Evolutionary conservation across 257 asterid species (phyloP).

Genomic region (Linaria vulgaris): DNA sequence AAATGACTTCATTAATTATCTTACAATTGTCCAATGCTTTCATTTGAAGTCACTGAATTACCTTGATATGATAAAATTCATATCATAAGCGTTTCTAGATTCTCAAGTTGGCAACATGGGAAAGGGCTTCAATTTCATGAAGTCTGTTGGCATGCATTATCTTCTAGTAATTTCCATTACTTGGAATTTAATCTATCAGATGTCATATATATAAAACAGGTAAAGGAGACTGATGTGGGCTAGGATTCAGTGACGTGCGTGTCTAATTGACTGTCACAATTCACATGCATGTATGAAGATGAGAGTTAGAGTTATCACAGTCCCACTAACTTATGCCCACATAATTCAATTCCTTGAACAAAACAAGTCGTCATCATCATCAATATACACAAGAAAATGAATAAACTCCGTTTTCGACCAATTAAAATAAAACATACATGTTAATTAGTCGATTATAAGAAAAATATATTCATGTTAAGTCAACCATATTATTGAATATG

Average conservation of each 20-base stretch:
- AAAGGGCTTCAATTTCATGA: neutral
- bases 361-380: neutral
- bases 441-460: too few species aligned
- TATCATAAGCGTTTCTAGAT: neutral
- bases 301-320: conserved; percentile 21
- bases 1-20: too few species aligned
- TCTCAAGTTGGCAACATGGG: neutral
- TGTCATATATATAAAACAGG: conserved; percentile 7
- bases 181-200: neutral
- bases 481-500: too few species aligned
- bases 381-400: too few species aligned
- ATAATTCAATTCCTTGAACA: neutral
- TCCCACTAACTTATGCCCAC: conserved; percentile 26
- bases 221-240: conserved; percentile 6
- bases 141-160: neutral
- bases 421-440: too few species aligned
- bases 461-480: too few species aligned
- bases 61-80: too few species aligned
- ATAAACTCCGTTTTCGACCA: too few species aligned
- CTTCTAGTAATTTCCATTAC: neutral
- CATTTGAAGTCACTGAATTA: too few species aligned
- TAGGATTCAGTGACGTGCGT: conserved; percentile 27
- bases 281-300: conserved; percentile 17
- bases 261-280: conserved; percentile 26
- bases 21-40: too few species aligned